Evolutionary conservation across 345 rosid species (phyloP).

Genomic region (Firmiana major): DNA sequence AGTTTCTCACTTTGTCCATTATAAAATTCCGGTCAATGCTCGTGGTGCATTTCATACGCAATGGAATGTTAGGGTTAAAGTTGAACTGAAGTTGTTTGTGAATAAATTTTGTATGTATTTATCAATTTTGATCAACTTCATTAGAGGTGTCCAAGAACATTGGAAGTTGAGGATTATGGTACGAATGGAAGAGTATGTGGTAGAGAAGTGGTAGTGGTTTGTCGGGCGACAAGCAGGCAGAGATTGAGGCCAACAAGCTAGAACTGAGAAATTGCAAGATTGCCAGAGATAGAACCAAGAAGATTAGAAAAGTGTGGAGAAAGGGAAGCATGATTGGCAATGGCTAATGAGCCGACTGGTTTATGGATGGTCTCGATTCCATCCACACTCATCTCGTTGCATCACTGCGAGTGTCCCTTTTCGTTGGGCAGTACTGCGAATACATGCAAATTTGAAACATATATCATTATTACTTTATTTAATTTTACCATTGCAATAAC

Average conservation of each 20-base stretch:
- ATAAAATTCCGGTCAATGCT: background rate
- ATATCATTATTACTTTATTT: no score
- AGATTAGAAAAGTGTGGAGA: no score
- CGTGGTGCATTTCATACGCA: background rate
- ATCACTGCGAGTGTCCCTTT: no score
- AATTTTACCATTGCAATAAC: no score
- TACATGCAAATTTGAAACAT: no score
- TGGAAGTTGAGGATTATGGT: background rate
- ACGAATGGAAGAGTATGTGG: background rate
- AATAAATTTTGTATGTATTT: background rate
- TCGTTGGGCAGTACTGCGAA: no score
- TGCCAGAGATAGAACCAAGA: background rate
- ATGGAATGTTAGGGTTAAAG: background rate
- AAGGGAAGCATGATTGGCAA: no score
- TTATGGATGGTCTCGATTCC: no score
- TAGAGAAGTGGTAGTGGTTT: background rate
- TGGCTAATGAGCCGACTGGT: no score
- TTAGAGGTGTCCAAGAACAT: background rate
- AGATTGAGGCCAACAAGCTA: background rate
- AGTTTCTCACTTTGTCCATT: background rate
- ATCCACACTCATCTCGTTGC: no score
- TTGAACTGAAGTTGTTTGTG: background rate
- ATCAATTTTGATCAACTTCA: background rate
- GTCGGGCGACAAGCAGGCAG: background rate
- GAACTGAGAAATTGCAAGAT: background rate